Conservation (phyloP, 164 flowering plant genomes). For the Chloranthus sessilifolius region DNA sequence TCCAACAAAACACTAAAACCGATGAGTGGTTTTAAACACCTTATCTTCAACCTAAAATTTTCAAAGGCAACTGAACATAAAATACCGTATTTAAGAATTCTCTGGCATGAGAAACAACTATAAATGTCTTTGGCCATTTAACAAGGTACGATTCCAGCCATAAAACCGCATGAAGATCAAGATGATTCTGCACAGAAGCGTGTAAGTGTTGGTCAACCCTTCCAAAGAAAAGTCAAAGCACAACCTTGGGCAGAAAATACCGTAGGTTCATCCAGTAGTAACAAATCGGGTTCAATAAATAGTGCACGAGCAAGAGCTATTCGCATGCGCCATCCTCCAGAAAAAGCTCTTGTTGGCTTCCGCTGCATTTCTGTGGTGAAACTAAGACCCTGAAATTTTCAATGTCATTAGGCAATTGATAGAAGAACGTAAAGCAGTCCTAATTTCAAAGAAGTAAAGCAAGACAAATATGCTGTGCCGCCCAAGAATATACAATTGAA, state of each 20-base stretch:
- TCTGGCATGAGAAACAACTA: slow-evolving; percentile 98
- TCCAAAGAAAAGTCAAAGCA: not conserved
- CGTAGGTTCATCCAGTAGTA: slow-evolving; percentile 98
- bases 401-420: not conserved
- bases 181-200: slow-evolving; percentile 73
- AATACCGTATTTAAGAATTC: slow-evolving; percentile 93
- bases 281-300: slow-evolving; percentile 90
- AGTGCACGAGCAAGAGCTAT: slow-evolving; percentile 98
- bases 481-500: no score
- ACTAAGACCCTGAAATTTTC: slow-evolving; percentile 79
- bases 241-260: slow-evolving; percentile 23
- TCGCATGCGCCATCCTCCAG: slow-evolving; percentile 99
- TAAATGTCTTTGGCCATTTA: slow-evolving; percentile 97
- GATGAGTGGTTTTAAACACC: not conserved
- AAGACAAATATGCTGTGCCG: no score
- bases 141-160: slow-evolving; percentile 90
- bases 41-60: not conserved
- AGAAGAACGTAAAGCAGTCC: not conserved
- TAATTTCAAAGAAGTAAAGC: not conserved
- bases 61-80: not conserved
- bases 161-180: slow-evolving; percentile 96
- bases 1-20: not conserved
- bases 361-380: slow-evolving; percentile 92
- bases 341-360: slow-evolving; percentile 80
- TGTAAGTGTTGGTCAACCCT: not conserved